Evolutionary conservation across 2,329 filamentous ascomycete genomes (phyloP), one percentile per base, ranked within the genome.

Genomic region (Sporothrix pallida): DNA sequence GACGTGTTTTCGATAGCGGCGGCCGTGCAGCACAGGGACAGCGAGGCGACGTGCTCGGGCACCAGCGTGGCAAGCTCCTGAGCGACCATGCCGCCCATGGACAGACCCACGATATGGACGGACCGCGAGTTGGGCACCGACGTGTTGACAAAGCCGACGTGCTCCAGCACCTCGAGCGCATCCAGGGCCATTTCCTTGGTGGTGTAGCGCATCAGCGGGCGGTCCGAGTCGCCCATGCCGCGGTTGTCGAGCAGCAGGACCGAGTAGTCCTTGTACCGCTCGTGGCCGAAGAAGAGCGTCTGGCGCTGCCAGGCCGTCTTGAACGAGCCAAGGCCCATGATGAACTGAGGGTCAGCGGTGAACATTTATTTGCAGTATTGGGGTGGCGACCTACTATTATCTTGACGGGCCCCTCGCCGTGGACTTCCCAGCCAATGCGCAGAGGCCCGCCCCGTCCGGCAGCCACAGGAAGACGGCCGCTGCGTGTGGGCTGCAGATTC

Each of bases 11-110:
- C 87, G 74, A 92, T 85, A 48, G 81, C 80, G 4, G 89, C 87
- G 0, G 90, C 88, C 1, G 91, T 92, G 80, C 87, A 89, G 75
- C 90, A 81, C 2, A 93, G 85, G 48, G 83, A 86, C 20, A 93
- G 82, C 17, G 86, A 88, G 31, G 83, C 82, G 71, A 93, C 80
- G 65, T 87, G 84, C 13, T 82, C 75, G 0, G 89, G 89, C 44
- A 84, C 82, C n/a, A 85, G 81, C 77, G 82, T 84, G 26, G 87
- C 89, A 3, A 97, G 79, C 83, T 97, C 94, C 82, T 97, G 94
- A 2, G 93, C 89, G 78, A 97, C 95, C 94, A 97, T 97, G 79
- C 94, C 94, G 76, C 94, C 94, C 87, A 97, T 92, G 74, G 91
- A 93, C 76, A 95, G 90, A 73, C 94, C 94, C 48, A 92, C 85